phyloP scores from a whole-genome alignment of 495 filamentous ascomycete genomes.

The Penicillium mononematosum region DNA sequence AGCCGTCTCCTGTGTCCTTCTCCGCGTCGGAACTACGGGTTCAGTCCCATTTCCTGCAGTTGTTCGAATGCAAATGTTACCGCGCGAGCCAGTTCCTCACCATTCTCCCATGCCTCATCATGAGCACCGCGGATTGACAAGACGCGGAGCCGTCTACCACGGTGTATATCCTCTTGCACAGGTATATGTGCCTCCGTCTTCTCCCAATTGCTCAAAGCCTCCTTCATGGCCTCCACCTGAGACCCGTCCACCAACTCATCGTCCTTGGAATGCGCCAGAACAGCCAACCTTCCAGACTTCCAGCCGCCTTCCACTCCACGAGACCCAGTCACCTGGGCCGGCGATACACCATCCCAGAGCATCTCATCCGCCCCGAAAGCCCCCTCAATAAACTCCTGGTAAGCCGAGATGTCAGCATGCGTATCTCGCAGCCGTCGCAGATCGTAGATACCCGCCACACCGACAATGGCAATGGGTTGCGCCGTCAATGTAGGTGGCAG shows the following conservation, averaged over 20 bases:
- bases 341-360: conserved; percentile 54
- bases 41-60: conserved; percentile 32
- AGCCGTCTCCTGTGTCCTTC: background rate
- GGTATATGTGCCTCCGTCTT: conserved; percentile 23
- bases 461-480: conserved; percentile 53
- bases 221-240: conserved; percentile 51
- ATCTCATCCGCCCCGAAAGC: conserved; percentile 61
- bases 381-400: conserved; percentile 56
- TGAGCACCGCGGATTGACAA: conserved; percentile 58
- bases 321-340: conserved; percentile 37
- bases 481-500: conserved; percentile 24
- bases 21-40: conserved; percentile 7
- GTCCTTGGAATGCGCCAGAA: conserved; percentile 58
- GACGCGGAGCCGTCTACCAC: conserved; percentile 42
- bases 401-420: conserved; percentile 46
- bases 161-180: conserved; percentile 39
- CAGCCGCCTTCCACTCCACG: conserved; percentile 40
- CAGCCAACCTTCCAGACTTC: conserved; percentile 46
- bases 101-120: conserved; percentile 58
- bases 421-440: conserved; percentile 51
- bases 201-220: conserved; percentile 35
- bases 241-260: conserved; percentile 61
- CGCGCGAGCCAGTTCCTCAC: conserved; percentile 48
- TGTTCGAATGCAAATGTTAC: conserved; percentile 35
- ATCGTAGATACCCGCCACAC: conserved; percentile 67